These are phyloP conservation scores for Ormosia emarginata DNA, from an alignment of 306 rosid genomes.

Conservation along the genomic window DNA sequence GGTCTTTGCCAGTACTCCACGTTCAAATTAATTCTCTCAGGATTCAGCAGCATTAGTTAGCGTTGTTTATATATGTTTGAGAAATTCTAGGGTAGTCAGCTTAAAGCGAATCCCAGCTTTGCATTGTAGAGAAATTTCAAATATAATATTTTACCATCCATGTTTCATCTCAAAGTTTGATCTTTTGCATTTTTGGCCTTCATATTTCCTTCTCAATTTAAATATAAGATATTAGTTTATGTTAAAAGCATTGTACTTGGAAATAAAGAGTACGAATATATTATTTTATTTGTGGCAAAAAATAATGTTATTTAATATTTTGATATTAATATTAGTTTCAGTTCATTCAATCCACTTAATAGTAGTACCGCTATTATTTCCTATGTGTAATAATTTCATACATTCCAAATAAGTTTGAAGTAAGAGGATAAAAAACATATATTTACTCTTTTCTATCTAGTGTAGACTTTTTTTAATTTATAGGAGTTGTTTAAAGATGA, in stretches of 20 bases:
- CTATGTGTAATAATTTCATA: neutral
- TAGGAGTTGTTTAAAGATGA: no score
- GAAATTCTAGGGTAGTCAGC: slow-evolving; percentile 31
- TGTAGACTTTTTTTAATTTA: no score
- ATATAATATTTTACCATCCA: slow-evolving; percentile 8
- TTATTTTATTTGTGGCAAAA: neutral
- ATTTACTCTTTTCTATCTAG: no score
- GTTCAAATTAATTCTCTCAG: slow-evolving; percentile 18
- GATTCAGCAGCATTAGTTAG: slow-evolving; percentile 27
- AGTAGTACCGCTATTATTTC: neutral
- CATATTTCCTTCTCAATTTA: neutral
- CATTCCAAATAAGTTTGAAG: neutral
- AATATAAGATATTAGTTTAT: neutral
- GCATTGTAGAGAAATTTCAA: slow-evolving; percentile 24
- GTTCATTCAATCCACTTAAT: neutral
- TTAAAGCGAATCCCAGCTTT: slow-evolving; percentile 26
- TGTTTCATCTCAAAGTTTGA: neutral
- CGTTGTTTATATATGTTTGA: slow-evolving; percentile 32
- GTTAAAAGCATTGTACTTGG: neutral
- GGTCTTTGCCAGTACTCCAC: slow-evolving; percentile 8
- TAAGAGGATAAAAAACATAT: neutral
- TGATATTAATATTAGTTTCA: neutral
- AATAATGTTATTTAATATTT: neutral
- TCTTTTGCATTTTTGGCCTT: neutral
- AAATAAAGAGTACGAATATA: neutral